Base-by-base conservation (phyloP, 805 yeast species). In the Deakozyma indianensis region DNA sequence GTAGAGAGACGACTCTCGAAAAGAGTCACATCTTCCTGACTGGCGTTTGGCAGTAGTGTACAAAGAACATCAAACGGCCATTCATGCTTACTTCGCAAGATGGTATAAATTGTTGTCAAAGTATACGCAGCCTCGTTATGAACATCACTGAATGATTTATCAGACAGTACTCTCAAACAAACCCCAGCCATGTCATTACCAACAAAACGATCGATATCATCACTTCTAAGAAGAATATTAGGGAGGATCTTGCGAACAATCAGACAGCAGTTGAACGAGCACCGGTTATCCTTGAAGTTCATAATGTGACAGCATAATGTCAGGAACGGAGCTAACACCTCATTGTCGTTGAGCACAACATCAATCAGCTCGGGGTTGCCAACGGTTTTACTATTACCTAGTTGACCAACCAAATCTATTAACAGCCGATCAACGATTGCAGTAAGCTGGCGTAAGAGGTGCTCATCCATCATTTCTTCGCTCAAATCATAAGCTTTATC, bases 381-480 rank as follows among this genome's bases (percentile, higher is more conserved):
- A 69, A 43, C 76, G 59, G 29, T 44, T 24, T 57, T 45, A 7
- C 47, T 48, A 15, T 45, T 35, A 22, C 83, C 74, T 45, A 75
- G 72, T 60, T 88, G 96, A 1, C 95, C 94, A 25, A 83, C 83
- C 43, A 87, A 69, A 58, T 90, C 97, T 62, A 88, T 84, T 51
- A 92, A 63, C 56, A 88, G 70, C 48, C 96, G 69, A 45, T 82
- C 95, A 9, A 85, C 85, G 2, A 94, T 88, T 1, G 94, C 94
- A 0, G 97, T 88, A 35, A 92, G 72, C 60, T 92, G 97, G 53
- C 98, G 71, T 48, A 90, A 67, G 69, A 90, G 73, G 61, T 90
- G 95, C 59, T 92, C 98, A 53, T 90, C 96, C 83, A 92, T 81
- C 94, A 92, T 92, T 58, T 92, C 98, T 53, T 88, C 96, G n/a